Percentiles rank a stretch among this genome's conserved stretches.
phyloP scores from a whole-genome alignment of 805 yeast genomes.

The Starmerella lactis-condensi region DNA sequence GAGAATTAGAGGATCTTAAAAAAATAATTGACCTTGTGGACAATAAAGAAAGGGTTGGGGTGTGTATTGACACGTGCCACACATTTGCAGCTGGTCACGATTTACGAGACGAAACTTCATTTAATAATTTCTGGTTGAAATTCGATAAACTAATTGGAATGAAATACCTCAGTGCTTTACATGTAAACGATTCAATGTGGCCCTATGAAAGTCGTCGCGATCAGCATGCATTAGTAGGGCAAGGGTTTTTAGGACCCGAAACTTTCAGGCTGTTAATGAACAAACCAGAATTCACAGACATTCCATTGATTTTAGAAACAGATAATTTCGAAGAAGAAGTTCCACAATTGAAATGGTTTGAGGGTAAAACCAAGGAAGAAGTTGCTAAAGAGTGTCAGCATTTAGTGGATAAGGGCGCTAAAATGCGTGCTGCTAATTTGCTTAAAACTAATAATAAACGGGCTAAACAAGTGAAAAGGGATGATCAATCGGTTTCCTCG shows the following conservation, averaged over 20 bases:
- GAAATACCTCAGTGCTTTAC: constrained; percentile 60
- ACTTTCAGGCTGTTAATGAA: constrained; percentile 65
- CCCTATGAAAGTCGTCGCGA: constrained; percentile 82
- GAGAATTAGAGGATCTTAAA: constrained; percentile 53
- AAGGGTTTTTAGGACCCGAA: constrained; percentile 77
- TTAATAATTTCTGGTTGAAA: constrained; percentile 50
- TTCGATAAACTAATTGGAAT: constrained; percentile 63
- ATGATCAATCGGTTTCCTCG: background rate
- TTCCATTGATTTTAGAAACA: constrained; percentile 78
- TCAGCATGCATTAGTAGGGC: constrained; percentile 74
- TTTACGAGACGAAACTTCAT: constrained; percentile 39
- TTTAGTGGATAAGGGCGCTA: constrained; percentile 42
- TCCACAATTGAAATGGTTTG: constrained; percentile 59
- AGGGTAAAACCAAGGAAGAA: constrained; percentile 37
- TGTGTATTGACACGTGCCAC: constrained; percentile 92
- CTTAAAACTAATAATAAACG: constrained; percentile 44
- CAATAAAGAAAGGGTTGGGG: constrained; percentile 73
- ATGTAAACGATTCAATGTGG: constrained; percentile 86
- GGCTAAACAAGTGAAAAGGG: background rate
- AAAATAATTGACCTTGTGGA: constrained; percentile 63
- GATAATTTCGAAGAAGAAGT: constrained; percentile 45
- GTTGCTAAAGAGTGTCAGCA: constrained; percentile 30
- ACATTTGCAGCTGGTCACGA: constrained; percentile 94
- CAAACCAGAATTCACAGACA: constrained; percentile 35
- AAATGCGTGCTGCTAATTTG: constrained; percentile 50